A percentile compares a stretch with the other conserved stretches of the same genome.
Evolutionary conservation across 768 basidiomycete genomes (phyloP).

Genomic region (Saitozyma podzolica): DNA sequence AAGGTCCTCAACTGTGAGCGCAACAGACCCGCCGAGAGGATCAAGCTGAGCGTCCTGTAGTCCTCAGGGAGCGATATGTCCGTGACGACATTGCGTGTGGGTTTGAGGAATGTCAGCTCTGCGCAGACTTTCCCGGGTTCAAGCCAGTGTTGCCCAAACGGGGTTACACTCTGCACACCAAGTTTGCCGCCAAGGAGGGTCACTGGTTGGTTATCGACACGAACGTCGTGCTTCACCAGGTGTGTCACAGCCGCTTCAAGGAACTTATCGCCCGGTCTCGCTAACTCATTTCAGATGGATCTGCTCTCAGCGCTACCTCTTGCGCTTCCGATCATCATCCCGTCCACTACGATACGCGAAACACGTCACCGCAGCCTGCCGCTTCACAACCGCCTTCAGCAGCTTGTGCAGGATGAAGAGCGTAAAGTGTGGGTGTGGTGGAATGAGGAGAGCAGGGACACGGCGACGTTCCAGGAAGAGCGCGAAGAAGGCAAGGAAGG

Average conservation of each 20-base stretch:
- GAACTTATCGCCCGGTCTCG: background rate
- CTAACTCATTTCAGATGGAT: constrained; percentile 71
- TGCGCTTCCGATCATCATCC: constrained; percentile 75
- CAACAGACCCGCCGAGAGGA: background rate
- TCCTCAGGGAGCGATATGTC: constrained; percentile 89
- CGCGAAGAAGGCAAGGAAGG: constrained; percentile 55
- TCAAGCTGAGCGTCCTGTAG: constrained; percentile 53
- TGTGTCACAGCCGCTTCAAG: constrained; percentile 34
- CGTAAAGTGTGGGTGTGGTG: constrained; percentile 54
- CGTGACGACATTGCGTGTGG: constrained; percentile 90
- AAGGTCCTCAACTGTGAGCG: constrained; percentile 74
- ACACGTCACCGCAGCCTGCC: constrained; percentile 91
- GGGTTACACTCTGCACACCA: constrained; percentile 63
- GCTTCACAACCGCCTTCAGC: constrained; percentile 85
- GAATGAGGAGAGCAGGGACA: constrained; percentile 62
- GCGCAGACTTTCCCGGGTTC: constrained; percentile 55
- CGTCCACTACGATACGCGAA: constrained; percentile 96
- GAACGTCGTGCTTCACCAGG: constrained; percentile 90
- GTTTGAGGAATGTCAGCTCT: constrained; percentile 66
- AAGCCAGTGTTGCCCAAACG: constrained; percentile 61
- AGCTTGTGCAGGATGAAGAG: constrained; percentile 72
- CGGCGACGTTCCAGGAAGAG: constrained; percentile 60
- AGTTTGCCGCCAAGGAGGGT: constrained; percentile 32
- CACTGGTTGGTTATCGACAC: constrained; percentile 91
- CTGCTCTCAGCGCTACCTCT: constrained; percentile 77